Evolutionary conservation across 1,139 yeast genomes (phyloP).

Genomic region (Meyerozyma smithsonii): DNA sequence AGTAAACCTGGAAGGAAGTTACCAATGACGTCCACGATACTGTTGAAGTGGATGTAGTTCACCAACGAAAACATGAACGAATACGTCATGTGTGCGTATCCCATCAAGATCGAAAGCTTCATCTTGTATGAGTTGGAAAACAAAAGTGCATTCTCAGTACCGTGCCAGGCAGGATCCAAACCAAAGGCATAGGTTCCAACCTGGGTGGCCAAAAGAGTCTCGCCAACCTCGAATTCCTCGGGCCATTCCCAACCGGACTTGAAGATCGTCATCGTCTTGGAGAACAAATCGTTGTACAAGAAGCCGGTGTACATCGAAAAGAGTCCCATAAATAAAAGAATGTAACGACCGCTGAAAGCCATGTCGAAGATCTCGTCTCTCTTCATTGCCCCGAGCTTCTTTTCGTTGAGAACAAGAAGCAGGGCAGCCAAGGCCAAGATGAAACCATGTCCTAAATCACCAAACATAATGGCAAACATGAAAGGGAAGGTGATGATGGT

Average conservation of each 20-base stretch:
- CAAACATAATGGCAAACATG: constrained; percentile 86
- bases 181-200: constrained; percentile 65
- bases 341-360: constrained; percentile 76
- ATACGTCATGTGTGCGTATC: constrained; percentile 73
- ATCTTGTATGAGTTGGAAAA: constrained; percentile 78
- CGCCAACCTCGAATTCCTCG: constrained; percentile 51
- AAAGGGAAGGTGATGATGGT: constrained; percentile 79
- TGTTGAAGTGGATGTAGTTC: constrained; percentile 54
- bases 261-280: constrained; percentile 71
- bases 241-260: constrained; percentile 72
- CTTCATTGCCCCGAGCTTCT: constrained; percentile 52
- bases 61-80: constrained; percentile 66
- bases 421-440: constrained; percentile 58
- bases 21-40: constrained; percentile 65
- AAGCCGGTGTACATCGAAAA: constrained; percentile 79
- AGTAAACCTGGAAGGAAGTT: constrained; percentile 75
- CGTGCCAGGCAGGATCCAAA: constrained; percentile 78
- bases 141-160: constrained; percentile 68
- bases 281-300: constrained; percentile 71
- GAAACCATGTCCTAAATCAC: constrained; percentile 80
- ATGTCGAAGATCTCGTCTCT: constrained; percentile 78
- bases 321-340: constrained; percentile 66
- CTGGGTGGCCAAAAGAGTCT: constrained; percentile 48
- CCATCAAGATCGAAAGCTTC: constrained; percentile 78
- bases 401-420: constrained; percentile 57